Conservation (phyloP, 2,329 filamentous ascomycete species). For the Claviceps pusilla region DNA sequence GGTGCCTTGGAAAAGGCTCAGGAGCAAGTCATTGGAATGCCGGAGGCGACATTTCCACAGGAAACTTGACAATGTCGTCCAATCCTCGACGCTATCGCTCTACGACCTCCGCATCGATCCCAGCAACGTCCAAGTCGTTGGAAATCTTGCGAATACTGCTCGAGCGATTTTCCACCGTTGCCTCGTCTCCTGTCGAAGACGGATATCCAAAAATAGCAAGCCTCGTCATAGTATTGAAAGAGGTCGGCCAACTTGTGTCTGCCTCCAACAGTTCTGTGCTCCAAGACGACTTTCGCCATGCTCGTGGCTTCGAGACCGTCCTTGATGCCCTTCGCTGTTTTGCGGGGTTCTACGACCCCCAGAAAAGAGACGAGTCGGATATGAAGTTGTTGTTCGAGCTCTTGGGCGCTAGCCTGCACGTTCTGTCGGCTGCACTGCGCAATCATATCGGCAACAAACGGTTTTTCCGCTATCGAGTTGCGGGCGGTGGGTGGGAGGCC, state of each 20-base stretch:
- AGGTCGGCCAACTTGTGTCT: conserved; percentile 49
- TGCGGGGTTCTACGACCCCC: conserved; percentile 62
- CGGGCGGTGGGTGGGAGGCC: conserved; percentile 63
- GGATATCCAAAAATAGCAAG: conserved; percentile 34
- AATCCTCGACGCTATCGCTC: conserved; percentile 45
- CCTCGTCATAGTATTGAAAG: conserved; percentile 42
- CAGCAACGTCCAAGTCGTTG: conserved; percentile 43
- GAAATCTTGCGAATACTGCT: conserved; percentile 43
- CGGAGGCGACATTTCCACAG: neutral
- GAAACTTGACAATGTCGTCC: conserved; percentile 30
- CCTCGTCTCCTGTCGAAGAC: conserved; percentile 18
- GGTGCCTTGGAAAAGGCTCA: conserved; percentile 24
- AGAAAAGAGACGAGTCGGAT: conserved; percentile 43
- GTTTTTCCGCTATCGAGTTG: conserved; percentile 66
- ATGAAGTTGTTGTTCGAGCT: conserved; percentile 52
- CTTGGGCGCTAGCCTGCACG: conserved; percentile 54
- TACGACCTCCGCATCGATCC: conserved; percentile 45
- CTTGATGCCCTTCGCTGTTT: conserved; percentile 55
- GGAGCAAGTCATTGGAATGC: conserved; percentile 11
- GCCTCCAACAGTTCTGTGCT: conserved; percentile 31
- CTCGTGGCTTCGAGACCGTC: conserved; percentile 62
- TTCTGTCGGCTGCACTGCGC: conserved; percentile 60
- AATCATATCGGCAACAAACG: conserved; percentile 74
- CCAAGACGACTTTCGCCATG: conserved; percentile 72
- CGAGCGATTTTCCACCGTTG: conserved; percentile 25